These are phyloP conservation scores for Penicillium digitatum DNA, from an alignment of 2,329 filamentous ascomycete species.

Conservation along the genomic window DNA sequence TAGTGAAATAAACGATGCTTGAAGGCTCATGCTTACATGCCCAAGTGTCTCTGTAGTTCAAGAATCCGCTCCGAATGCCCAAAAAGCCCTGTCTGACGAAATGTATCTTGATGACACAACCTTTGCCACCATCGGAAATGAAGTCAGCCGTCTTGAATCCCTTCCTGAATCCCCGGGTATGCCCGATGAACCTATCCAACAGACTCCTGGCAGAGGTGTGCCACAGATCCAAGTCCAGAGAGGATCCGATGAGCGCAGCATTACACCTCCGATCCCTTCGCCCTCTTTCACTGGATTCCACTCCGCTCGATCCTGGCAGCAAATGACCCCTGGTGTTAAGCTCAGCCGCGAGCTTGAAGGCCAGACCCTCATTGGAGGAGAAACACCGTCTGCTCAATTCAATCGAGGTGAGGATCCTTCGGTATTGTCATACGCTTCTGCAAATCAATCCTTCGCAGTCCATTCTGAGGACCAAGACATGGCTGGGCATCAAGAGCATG, in stretches of 20 bases:
- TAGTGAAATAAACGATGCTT: conserved; percentile 35
- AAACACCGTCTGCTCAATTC: conserved; percentile 5
- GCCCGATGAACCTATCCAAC: conserved; percentile 11
- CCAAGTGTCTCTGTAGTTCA: conserved; percentile 30
- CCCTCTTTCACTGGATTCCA: conserved; percentile 24
- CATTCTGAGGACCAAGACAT: conserved; percentile 2
- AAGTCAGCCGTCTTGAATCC: conserved; percentile 7
- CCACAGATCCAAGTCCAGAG: conserved; percentile 9
- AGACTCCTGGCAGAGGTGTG: conserved; percentile 10
- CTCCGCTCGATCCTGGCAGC: conserved; percentile 21
- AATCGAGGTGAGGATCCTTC: conserved; percentile 15
- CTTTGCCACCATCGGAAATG: conserved; percentile 19
- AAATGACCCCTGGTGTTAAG: conserved; percentile 8
- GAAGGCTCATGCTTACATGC: conserved; percentile 27
- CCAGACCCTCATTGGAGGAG: conserved; percentile 22
- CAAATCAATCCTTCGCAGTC: conserved; percentile 16
- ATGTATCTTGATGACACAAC: conserved; percentile 20
- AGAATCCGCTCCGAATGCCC: conserved; percentile 24
- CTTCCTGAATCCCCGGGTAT: conserved; percentile 9
- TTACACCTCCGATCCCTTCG: conserved; percentile 17
- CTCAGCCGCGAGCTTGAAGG: conserved; percentile 16
- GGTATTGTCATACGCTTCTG: conserved; percentile 18
- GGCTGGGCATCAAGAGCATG: background rate
- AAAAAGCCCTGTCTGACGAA: background rate
- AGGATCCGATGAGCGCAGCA: conserved; percentile 13